These are phyloP conservation scores for Hortiboletus flavorubellus DNA, from an alignment of 768 basidiomycete genomes.

Conservation along the genomic window DNA sequence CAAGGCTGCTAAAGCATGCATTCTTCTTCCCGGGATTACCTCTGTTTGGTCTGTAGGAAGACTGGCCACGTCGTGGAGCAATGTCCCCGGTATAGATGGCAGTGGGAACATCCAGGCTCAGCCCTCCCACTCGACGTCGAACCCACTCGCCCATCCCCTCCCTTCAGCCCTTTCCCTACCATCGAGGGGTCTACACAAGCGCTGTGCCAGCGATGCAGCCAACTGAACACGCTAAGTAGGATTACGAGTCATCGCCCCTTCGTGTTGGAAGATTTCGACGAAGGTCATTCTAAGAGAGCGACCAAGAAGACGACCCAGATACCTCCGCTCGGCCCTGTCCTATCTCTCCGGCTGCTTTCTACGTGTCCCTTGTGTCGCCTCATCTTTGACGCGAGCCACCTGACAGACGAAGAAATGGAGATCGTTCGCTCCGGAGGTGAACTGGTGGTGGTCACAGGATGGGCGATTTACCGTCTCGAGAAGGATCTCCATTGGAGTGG, in stretches of 20 bases:
- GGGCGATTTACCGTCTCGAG: conserved; percentile 1
- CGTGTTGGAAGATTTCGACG: background rate
- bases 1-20: background rate
- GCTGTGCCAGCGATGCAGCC: conserved; percentile 3
- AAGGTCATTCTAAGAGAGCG: background rate
- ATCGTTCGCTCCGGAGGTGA: background rate
- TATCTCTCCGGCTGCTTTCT: conserved; percentile 4
- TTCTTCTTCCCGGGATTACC: background rate
- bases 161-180: background rate
- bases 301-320: conserved; percentile 2
- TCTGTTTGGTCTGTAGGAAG: conserved; percentile 12
- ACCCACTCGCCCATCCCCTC: background rate
- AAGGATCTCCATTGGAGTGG: background rate
- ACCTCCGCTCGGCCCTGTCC: background rate
- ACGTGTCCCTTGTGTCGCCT: conserved; percentile 13
- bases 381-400: conserved; percentile 6
- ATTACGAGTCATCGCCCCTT: conserved; percentile 1
- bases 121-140: background rate
- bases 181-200: background rate
- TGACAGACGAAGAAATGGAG: conserved; percentile 1
- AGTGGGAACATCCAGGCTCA: background rate
- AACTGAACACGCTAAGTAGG: background rate
- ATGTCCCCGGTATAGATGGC: background rate
- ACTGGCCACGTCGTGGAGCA: conserved; percentile 5
- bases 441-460: background rate